Evolutionary conservation across 768 basidiomycete genomes (phyloP), one percentile per base, ranked within the genome.

Genomic region (Leccinum longicurvipes): DNA sequence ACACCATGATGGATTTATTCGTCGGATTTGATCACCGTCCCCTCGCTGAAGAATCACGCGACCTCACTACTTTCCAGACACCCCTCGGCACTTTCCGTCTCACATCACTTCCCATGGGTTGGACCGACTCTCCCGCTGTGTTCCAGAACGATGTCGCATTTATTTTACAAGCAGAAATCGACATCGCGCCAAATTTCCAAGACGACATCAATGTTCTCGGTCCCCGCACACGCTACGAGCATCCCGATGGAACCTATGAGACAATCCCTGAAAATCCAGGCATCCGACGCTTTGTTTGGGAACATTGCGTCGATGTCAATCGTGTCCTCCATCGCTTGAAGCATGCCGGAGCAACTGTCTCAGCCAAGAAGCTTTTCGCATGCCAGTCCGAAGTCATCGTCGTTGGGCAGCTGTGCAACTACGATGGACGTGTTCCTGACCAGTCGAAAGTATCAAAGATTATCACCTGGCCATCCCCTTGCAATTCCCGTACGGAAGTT

Each of bases 51-150:
- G 51, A 53, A 3, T 51, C 72, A 0, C 56, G 71, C 17, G 75
- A 79, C 42, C 60, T 75, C n/a, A 79, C 77, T 0, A 75, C 74
- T 0, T 80, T 79, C 62, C 71, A 76, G 55, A 76, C 74, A 0
- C 77, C 76, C 0, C 65, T 76, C 1, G 74, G 76, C 4, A 60
- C 69, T 0, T 53, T 75, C 0, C 61, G 64, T 1, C 64, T 77
- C 0, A 67, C 65, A 0, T 62, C 64, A 0, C 54, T 79, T 0
- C 78, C 77, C 0, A 75, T 75, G 73, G 79, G 77, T 0, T 78
- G 64, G 51, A 78, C 75, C 0, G 76, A 78, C 31, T 77, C 74
- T 0, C 69, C 72, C 0, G 67, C 69, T 0, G 72, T 76, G 2
- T 73, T 78, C 41, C 75, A 79, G 32, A 73, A 71, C 23, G 67